These are phyloP conservation scores for Chondrus crispus DNA, from an alignment of 23 red algal genomes.

Conservation along the genomic window DNA sequence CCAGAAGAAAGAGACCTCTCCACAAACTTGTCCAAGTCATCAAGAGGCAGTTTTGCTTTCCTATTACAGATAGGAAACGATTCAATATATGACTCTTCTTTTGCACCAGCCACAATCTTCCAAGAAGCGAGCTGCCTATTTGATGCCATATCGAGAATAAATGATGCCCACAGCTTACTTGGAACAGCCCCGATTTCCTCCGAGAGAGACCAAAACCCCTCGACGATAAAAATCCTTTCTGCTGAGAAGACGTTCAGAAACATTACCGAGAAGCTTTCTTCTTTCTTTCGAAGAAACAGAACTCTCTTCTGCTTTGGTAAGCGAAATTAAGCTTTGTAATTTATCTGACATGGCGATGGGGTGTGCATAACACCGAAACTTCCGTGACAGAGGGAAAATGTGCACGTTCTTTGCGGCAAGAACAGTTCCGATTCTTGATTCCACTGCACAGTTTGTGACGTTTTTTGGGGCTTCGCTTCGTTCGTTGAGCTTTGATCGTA, in stretches of 20 bases:
- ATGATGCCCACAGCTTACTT: neutral
- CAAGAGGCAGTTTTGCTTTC: neutral
- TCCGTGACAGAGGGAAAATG: neutral
- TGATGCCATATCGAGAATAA: constrained; percentile 8
- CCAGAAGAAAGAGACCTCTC: neutral
- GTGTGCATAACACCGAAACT: neutral
- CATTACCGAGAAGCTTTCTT: neutral
- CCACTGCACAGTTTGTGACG: no score
- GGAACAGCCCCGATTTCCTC: neutral
- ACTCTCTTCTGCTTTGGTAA: neutral
- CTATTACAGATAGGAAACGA: constrained; percentile 1
- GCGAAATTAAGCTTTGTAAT: neutral
- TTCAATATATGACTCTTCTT: neutral
- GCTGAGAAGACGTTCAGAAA: neutral
- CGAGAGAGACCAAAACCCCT: neutral
- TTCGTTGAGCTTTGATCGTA: no score
- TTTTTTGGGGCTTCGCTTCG: no score
- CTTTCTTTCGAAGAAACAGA: neutral
- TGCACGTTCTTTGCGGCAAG: neutral
- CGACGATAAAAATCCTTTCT: neutral
- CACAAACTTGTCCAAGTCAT: neutral
- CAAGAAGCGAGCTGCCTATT: constrained; percentile 7
- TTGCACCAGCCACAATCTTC: neutral
- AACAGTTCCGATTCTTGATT: constrained; percentile 1
- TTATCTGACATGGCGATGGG: neutral